Evolutionary conservation across 2,329 filamentous ascomycete species (phyloP), one percentile per base, ranked within the genome.

Genomic region (Seiridium cupressi): DNA sequence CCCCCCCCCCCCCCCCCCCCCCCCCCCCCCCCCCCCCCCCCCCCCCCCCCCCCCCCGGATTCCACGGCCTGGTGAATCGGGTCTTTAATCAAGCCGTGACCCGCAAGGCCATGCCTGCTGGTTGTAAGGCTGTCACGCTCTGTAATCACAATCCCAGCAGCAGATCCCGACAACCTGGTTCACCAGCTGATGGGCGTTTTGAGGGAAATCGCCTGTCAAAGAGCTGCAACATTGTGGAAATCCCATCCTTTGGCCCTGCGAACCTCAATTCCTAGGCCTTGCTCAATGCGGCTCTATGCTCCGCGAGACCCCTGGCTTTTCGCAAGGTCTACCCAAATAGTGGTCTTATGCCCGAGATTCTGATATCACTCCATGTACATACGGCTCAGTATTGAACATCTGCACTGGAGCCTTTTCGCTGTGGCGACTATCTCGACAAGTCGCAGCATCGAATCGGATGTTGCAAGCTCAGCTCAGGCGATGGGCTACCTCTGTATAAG

Each of bases 131-230:
- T 31, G 13, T n/a, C 32, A 11, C 35, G 31, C 9, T 5, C 42
- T 53, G 46, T 34, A 38, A 26, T 47, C 10, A 47, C 35, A 35
- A 66, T 67, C 66, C 66, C 53, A 51, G 64, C 31, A 63, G 64
- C 44, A 63, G 62, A 68, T 68, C 66, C 64, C 63, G 62, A 64
- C 56, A 61, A 64, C 60, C 61, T 62, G 65, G 65, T 64, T 62
- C 60, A 47, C 40, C 38, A 42, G 36, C 48, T 31, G 26, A 32
- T 58, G 31, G 10, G 34, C 58, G 42, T 36, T 18, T 56, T 40
- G 4, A 40, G 58, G 13, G 38, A 26, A 5, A 31, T 38, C 18
- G 38, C 36, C 55, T 44, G 59, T 38, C 48, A 51, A 35, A 34
- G 42, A 49, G 56, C 36, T 26, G 18, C 18, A 26, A 26, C 18